Evolutionary conservation across 2,329 filamentous ascomycete species (phyloP), one percentile per base, ranked within the genome.

Genomic region (Podosphaera fusca): DNA sequence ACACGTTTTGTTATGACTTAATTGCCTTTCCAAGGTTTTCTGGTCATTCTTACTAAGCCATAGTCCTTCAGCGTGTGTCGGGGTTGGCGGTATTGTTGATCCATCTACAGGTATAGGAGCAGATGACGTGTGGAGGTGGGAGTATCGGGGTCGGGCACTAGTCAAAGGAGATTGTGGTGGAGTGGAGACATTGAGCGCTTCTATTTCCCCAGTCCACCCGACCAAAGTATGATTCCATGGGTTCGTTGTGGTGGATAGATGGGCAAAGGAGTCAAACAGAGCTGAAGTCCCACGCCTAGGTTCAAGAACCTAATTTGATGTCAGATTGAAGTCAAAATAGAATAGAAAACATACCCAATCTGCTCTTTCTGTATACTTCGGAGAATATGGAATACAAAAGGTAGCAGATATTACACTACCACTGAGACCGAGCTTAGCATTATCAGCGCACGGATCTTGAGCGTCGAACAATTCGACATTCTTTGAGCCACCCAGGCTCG

Each of bases 181-280:
- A 4, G 74, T 73, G 10, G 72, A 61, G 29, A 69, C 65, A 50
- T 77, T 73, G 46, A 74, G 70, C 3, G 69, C 71, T 58, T 82
- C 78, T 59, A 90, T 84, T 69, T 96, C 90, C 58, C 90, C 90
- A 2, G 90, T 95, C 90, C 90, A 96, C 51, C 87, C 89, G 56
- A 96, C 85, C 4, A 95, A 78, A 0, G 83, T 92, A 71, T 95
- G 90, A 64, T 88, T 87, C 89, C 89, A 96, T 29, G 84, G 81
- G 1, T 84, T 82, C 49, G 84, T 77, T 57, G 84, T 75, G n/a
- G 88, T 94, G 2, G 88, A 86, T 50, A 96, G 80, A 70, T 94
- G 83, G 57, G 83, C 79, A 66, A 96, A 88, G 8, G 88, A 89
- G 69, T 95, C 88, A 70, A 94, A 94, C 38, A 96, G 77, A 14